Base-by-base conservation (phyloP, 106 monocot species). In the Dendrobium huoshanense region DNA sequence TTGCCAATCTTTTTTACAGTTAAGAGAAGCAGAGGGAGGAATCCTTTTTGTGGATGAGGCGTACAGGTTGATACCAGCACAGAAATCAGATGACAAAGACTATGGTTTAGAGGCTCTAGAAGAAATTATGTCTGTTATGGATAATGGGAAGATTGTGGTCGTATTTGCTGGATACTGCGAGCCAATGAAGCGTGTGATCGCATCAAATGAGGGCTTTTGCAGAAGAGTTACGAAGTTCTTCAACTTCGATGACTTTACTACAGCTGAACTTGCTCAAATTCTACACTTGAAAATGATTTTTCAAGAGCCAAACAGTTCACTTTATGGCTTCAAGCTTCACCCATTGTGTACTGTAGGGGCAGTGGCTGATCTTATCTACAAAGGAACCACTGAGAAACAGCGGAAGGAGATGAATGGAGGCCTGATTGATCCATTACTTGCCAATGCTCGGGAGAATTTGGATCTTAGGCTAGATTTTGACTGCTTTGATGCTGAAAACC, bases 51-150 rank as follows among this genome's bases (percentile, higher is more conserved):
- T 98, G 0, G 98, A 98, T 73, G 94, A 98, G 88, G 98, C 98
- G 37, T 98, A 98, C 77, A 89, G 98, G 76, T 80, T 98, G 88
- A 89, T 98, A 82, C 92, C 92, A 31, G 92, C 89, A 92, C 92
- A 95, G 75, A 95, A 92, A 85, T 80, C 98, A 20, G 94, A 92
- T 81, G 92, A 95, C 80, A 95, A 98, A 67, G 98, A 98, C 80
- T 98, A 98, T 77, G 98, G 98, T 33, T 64, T 93, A 9, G 98
- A 98, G 77, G 98, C 98, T 16, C 78, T 98, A 68, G 98, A 98
- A 78, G 98, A 98, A 78, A 98, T 98, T 44, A 98, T 98, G 94
- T 92, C 98, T 2, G 89, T 95, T 55, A 98, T 98, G 98, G 98
- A 98, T 81, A 85, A 84, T 64, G 94, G 95, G 41, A 98, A 93